These are phyloP conservation scores for Kodamaea lidongshanica DNA, from an alignment of 805 yeast genomes.

Conservation along the genomic window DNA sequence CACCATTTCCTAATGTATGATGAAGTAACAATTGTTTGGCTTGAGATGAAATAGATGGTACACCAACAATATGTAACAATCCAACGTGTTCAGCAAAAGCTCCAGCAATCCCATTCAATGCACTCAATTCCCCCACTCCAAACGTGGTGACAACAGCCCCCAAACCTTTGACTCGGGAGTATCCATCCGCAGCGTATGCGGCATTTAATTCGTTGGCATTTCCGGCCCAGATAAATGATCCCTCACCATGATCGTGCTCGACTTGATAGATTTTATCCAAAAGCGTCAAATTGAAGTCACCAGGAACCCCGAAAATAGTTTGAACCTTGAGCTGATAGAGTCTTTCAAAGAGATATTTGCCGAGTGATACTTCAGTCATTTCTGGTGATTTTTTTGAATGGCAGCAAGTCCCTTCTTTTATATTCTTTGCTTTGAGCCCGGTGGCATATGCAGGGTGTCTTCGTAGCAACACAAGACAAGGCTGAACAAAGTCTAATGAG, in stretches of 20 bases:
- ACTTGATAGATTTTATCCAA: conserved; percentile 30
- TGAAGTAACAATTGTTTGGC: conserved; percentile 35
- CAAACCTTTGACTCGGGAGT: conserved; percentile 23
- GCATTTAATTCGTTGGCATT: conserved; percentile 31
- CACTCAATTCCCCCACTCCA: conserved; percentile 33
- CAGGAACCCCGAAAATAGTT: conserved; percentile 31
- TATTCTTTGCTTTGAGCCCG: no score
- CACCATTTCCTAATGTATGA: conserved; percentile 41
- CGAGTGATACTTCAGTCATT: conserved; percentile 26
- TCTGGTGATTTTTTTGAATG: neutral
- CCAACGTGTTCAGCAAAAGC: conserved; percentile 34
- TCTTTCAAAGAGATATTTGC: conserved; percentile 29
- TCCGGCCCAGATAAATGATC: conserved; percentile 30
- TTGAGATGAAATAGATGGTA: conserved; percentile 29
- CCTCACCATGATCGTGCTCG: conserved; percentile 12
- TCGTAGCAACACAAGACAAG: no score
- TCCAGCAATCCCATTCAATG: conserved; percentile 31
- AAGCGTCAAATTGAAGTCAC: conserved; percentile 30
- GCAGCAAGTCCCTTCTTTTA: no score
- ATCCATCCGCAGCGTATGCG: conserved; percentile 23
- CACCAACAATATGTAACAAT: conserved; percentile 29
- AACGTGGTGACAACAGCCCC: conserved; percentile 27
- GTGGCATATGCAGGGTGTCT: no score
- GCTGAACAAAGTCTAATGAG: neutral
- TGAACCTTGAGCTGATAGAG: conserved; percentile 25